A percentile compares a stretch with the other conserved stretches of the same genome.
These are phyloP conservation scores for Microbotryum violaceum DNA, from an alignment of 1,284 basidiomycete genomes.

Conservation along the genomic window DNA sequence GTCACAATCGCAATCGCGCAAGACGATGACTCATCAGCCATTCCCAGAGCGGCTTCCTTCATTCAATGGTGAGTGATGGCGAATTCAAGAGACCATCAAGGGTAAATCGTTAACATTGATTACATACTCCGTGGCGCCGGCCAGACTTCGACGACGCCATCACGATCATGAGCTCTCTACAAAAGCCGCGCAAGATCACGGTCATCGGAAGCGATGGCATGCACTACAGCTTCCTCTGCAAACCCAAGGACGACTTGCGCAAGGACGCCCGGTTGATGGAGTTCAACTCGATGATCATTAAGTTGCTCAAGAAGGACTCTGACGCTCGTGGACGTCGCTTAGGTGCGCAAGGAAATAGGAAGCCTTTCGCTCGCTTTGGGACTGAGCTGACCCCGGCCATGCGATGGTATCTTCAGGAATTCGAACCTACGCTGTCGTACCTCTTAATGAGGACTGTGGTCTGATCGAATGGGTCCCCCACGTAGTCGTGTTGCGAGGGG, in stretches of 20 bases:
- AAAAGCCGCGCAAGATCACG: slow-evolving; percentile 85
- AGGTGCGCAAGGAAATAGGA: slow-evolving; percentile 58
- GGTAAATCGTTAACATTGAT: neutral
- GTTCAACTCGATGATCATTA: slow-evolving; percentile 97
- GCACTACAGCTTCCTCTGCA: slow-evolving; percentile 86
- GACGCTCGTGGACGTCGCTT: slow-evolving; percentile 69
- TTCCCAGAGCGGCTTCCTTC: slow-evolving; percentile 72
- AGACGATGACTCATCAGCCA: slow-evolving; percentile 62
- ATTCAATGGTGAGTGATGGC: slow-evolving; percentile 55
- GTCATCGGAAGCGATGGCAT: slow-evolving; percentile 77
- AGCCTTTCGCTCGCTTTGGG: neutral
- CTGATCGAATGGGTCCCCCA: slow-evolving; percentile 99
- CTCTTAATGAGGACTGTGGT: slow-evolving; percentile 94
- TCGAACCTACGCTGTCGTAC: slow-evolving; percentile 91
- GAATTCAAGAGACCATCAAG: neutral
- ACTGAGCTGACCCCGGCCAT: slow-evolving; percentile 6
- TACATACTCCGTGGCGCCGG: slow-evolving; percentile 8
- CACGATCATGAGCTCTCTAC: slow-evolving; percentile 86
- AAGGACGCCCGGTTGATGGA: slow-evolving; percentile 99
- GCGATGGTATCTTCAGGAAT: slow-evolving; percentile 56
- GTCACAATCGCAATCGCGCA: slow-evolving; percentile 48
- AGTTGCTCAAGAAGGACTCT: slow-evolving; percentile 84
- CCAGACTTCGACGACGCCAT: slow-evolving; percentile 72
- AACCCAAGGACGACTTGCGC: slow-evolving; percentile 94
- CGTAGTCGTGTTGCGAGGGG: slow-evolving; percentile 73